Conservation (phyloP, 768 basidiomycete genomes). For the Termitomyces sp. region DNA sequence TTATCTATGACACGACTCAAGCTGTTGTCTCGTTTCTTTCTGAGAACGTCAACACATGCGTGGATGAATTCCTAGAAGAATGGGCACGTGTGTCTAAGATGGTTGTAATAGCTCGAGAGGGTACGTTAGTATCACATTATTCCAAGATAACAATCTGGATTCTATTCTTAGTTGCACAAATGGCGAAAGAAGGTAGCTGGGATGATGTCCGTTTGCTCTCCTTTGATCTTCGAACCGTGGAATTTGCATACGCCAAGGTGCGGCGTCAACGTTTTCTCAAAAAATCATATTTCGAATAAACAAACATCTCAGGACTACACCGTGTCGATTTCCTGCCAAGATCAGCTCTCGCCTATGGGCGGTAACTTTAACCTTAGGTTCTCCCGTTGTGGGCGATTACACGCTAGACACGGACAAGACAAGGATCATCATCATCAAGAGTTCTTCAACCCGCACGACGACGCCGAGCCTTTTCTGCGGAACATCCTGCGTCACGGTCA, state of each 20-base stretch:
- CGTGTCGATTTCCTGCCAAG: conserved; percentile 74
- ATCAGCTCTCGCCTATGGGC: conserved; percentile 65
- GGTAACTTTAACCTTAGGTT: conserved; percentile 76
- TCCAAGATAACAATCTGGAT: conserved; percentile 2
- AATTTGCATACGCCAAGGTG: conserved; percentile 76
- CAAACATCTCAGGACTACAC: conserved; percentile 56
- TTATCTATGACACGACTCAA: conserved; percentile 86
- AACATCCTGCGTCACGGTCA: conserved; percentile 64
- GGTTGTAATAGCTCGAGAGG: conserved; percentile 89
- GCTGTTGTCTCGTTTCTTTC: conserved; percentile 89
- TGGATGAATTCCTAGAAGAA: conserved; percentile 87
- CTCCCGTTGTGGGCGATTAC: conserved; percentile 41
- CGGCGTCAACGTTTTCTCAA: conserved; percentile 18
- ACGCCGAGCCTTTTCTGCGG: conserved; percentile 73
- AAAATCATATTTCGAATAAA: background rate
- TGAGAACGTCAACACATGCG: conserved; percentile 82
- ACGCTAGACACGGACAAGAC: conserved; percentile 18
- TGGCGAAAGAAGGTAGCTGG: conserved; percentile 73
- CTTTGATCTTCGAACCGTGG: conserved; percentile 91
- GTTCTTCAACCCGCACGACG: conserved; percentile 70
- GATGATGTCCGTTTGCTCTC: conserved; percentile 77
- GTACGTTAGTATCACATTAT: conserved; percentile 35
- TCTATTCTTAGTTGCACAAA: conserved; percentile 62
- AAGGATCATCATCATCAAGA: conserved; percentile 15
- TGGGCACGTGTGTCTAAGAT: conserved; percentile 93